Base-by-base conservation (phyloP, 2,329 filamentous ascomycete genomes). In the Pseudonectria foliicola region DNA sequence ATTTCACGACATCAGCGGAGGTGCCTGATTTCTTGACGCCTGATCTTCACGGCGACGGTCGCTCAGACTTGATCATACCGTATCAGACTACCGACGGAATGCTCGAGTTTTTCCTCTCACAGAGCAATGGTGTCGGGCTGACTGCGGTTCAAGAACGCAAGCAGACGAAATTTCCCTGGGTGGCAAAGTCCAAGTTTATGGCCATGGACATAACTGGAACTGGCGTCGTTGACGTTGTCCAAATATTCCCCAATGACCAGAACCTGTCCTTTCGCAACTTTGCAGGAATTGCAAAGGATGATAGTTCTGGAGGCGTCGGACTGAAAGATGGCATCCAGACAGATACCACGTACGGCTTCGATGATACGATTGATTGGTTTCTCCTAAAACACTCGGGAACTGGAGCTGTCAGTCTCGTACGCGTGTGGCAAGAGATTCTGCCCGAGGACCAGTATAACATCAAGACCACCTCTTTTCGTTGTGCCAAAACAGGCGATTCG, bases 51-150 rank as follows among this genome's bases (percentile, higher is more conserved):
- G 31, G 31, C 13, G 31, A 33, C 26, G 31, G 31, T 18, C 31
- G 31, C 23, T 33, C 31, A 10, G 31, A 33, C 23, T n/a, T 33
- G 6, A 34, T 34, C 25, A 28, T 34, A 12, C 32, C 25, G 7
- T 23, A 28, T 7, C 14, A 11, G 14, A 18, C 21, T 23, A 34
- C 25, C 14, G 25, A 34, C 7, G 8, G 11, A 7, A 29, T 28
- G 25, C 13, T 34, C 13, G 16, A 13, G 7, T 27, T 34, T 24
- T 29, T 24, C 14, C 11, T 28, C 25, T 34, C 25, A 34, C 25
- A 28, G 15, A 29, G 32, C 3, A 34, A 14, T 24, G 32, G 32
- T n/a, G n/a, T n/a, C n/a, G n/a, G n/a, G n/a, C n/a, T n/a, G n/a
- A 28, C 18, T 10, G 25, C n/a, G 5, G 27, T 24, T 21, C 32